phyloP scores from a whole-genome alignment of 495 filamentous ascomycete genomes.

The Aspergillus sparsus region DNA sequence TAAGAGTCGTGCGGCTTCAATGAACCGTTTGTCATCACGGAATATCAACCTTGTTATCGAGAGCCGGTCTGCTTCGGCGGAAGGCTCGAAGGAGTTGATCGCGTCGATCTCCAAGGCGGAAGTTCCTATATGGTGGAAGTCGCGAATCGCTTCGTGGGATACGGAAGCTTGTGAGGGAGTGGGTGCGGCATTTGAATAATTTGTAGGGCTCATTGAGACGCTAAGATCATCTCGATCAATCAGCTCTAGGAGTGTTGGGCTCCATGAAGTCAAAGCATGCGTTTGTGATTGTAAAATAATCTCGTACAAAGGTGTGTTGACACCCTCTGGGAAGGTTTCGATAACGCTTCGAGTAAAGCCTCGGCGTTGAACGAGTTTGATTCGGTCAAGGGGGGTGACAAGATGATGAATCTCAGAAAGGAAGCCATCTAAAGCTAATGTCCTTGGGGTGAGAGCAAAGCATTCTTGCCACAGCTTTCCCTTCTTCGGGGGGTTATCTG shows the following conservation, averaged over 20 bases:
- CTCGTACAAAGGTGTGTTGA: slow-evolving; percentile 77
- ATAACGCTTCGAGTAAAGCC: slow-evolving; percentile 46
- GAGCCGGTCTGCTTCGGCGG: slow-evolving; percentile 76
- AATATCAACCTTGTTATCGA: slow-evolving; percentile 82
- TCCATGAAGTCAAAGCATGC: slow-evolving; percentile 77
- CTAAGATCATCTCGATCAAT: slow-evolving; percentile 81
- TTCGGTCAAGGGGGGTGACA: slow-evolving; percentile 37
- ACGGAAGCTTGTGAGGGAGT: slow-evolving; percentile 44
- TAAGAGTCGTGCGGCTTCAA: slow-evolving; percentile 76
- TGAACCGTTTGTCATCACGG: slow-evolving; percentile 82
- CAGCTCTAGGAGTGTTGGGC: slow-evolving; percentile 64
- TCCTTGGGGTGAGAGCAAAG: slow-evolving; percentile 62
- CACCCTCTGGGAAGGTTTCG: slow-evolving; percentile 81
- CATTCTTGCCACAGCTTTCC: slow-evolving; percentile 45
- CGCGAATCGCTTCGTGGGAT: slow-evolving; percentile 65
- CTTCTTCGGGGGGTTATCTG: slow-evolving; percentile 41
- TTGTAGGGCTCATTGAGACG: slow-evolving; percentile 58
- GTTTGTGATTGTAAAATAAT: slow-evolving; percentile 80
- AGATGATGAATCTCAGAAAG: slow-evolving; percentile 39
- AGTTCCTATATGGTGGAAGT: slow-evolving; percentile 72
- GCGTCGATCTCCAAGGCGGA: slow-evolving; percentile 59
- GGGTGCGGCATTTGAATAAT: slow-evolving; percentile 27
- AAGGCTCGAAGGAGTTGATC: slow-evolving; percentile 62
- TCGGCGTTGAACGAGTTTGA: slow-evolving; percentile 48
- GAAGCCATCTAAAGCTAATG: slow-evolving; percentile 63